A percentile compares a stretch with the other conserved stretches of the same genome.
These are phyloP conservation scores for Colletotrichum tanaceti DNA, from an alignment of 2,329 filamentous ascomycete species.

Conservation along the genomic window DNA sequence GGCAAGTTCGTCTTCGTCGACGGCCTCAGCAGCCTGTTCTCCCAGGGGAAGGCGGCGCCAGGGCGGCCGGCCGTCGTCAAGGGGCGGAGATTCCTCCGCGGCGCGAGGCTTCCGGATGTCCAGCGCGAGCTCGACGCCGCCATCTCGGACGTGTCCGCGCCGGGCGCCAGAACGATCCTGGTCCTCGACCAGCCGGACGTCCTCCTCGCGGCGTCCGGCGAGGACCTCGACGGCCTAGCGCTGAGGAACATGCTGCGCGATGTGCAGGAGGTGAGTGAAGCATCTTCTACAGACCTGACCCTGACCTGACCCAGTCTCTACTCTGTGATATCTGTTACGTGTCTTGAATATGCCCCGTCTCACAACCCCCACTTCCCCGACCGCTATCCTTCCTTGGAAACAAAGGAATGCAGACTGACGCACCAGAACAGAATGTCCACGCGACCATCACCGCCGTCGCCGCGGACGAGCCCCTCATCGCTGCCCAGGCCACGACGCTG, in stretches of 20 bases:
- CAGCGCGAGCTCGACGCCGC: conserved; percentile 54
- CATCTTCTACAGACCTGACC: no score
- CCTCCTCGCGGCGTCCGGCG: conserved; percentile 68
- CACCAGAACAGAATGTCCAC: conserved; percentile 65
- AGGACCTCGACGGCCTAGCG: conserved; percentile 56
- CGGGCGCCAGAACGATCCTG: conserved; percentile 63
- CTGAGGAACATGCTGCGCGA: conserved; percentile 68
- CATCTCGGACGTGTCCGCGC: conserved; percentile 54
- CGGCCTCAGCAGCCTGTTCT: conserved; percentile 72
- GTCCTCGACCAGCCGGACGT: conserved; percentile 75
- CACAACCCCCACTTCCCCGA: no score
- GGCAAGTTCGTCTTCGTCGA: conserved; percentile 80
- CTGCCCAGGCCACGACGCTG: conserved; percentile 69
- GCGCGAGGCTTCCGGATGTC: conserved; percentile 51
- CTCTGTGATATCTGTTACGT: background rate
- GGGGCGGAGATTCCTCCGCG: conserved; percentile 46
- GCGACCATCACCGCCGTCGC: conserved; percentile 74
- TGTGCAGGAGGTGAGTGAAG: conserved; percentile 70
- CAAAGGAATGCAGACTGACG: conserved; percentile 17
- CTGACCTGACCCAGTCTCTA: background rate
- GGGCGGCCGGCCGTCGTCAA: conserved; percentile 19
- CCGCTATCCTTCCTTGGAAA: background rate
- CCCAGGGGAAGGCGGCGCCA: conserved; percentile 8
- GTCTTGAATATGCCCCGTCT: background rate
- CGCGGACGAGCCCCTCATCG: conserved; percentile 79